Percentiles rank a stretch among this genome's conserved stretches.
phyloP scores from a whole-genome alignment of 352 stramenopile genomes.

The Pythium phragmitis region DNA sequence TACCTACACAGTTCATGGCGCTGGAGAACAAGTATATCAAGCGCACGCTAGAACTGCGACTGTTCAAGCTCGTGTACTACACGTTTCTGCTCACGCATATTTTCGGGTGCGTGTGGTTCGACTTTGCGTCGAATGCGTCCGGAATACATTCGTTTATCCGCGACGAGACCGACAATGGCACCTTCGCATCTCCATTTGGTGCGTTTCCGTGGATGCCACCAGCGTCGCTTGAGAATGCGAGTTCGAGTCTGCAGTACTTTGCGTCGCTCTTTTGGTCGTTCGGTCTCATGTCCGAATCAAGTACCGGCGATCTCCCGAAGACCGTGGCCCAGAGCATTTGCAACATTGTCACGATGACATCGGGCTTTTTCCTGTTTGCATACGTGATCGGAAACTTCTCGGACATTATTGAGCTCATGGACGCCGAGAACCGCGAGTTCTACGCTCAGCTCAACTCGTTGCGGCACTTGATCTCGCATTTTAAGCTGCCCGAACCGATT shows the following conservation, averaged over 20 bases:
- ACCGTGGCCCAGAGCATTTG: slow-evolving; percentile 51
- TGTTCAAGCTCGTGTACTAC: slow-evolving; percentile 81
- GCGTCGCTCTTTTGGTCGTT: slow-evolving; percentile 68
- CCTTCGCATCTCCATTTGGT: slow-evolving; percentile 16
- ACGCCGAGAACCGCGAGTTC: slow-evolving; percentile 67
- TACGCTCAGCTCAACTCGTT: slow-evolving; percentile 54
- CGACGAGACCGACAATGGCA: slow-evolving; percentile 7
- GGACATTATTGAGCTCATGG: slow-evolving; percentile 66
- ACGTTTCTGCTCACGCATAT: slow-evolving; percentile 61
- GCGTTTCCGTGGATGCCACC: slow-evolving; percentile 37
- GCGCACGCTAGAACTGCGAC: slow-evolving; percentile 49
- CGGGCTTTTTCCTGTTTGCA: slow-evolving; percentile 69
- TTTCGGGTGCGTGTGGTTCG: slow-evolving; percentile 63
- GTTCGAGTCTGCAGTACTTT: slow-evolving; percentile 48
- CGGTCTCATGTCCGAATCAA: slow-evolving; percentile 62
- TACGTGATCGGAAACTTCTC: slow-evolving; percentile 76
- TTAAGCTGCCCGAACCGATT: slow-evolving; percentile 41
- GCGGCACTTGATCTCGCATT: slow-evolving; percentile 53
- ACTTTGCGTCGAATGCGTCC: slow-evolving; percentile 41
- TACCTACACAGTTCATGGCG: slow-evolving; percentile 46
- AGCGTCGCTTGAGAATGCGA: slow-evolving; percentile 30
- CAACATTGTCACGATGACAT: slow-evolving; percentile 56
- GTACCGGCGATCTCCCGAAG: slow-evolving; percentile 51
- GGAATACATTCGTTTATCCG: slow-evolving; percentile 18
- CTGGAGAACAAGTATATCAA: slow-evolving; percentile 69